Evolutionary conservation across 2,329 filamentous ascomycete species (phyloP).

Genomic region (Thielaviopsis cerberus): DNA sequence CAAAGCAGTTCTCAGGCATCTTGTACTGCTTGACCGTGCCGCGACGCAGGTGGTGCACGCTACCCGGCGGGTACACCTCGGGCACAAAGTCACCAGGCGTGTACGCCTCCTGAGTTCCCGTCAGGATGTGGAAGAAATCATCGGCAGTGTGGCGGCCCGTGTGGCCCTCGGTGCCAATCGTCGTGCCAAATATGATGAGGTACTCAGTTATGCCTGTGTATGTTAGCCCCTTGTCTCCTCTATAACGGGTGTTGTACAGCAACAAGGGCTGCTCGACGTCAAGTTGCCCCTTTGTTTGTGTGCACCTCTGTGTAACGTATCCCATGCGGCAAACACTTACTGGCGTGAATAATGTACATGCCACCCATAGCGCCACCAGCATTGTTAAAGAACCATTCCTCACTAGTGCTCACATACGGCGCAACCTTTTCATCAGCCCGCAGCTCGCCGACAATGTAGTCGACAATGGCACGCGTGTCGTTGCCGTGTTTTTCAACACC

Average conservation of each 20-base stretch:
- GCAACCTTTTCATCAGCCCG: conserved; percentile 26
- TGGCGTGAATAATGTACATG: conserved; percentile 80
- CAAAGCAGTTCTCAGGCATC: conserved; percentile 61
- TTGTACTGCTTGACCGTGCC: conserved; percentile 66
- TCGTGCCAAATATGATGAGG: conserved; percentile 71
- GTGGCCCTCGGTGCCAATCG: conserved; percentile 74
- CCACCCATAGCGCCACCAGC: conserved; percentile 79
- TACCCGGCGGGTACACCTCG: conserved; percentile 51
- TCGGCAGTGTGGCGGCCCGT: conserved; percentile 75
- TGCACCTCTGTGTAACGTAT: neutral
- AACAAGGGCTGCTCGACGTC: no score
- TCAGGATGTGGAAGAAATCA: conserved; percentile 86
- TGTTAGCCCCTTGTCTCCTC: conserved; percentile 4
- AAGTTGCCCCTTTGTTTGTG: neutral
- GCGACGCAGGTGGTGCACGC: conserved; percentile 51
- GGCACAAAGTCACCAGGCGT: conserved; percentile 46
- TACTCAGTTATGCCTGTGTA: conserved; percentile 59
- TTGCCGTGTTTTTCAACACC: conserved; percentile 54
- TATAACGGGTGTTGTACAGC: no score
- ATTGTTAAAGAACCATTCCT: conserved; percentile 87
- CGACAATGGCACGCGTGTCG: conserved; percentile 50
- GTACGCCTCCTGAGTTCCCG: conserved; percentile 60
- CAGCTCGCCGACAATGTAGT: conserved; percentile 52
- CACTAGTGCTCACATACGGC: conserved; percentile 44
- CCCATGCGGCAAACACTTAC: conserved; percentile 26